Evolutionary conservation across 495 filamentous ascomycete genomes (phyloP).

Genomic region (Podospora didyma): DNA sequence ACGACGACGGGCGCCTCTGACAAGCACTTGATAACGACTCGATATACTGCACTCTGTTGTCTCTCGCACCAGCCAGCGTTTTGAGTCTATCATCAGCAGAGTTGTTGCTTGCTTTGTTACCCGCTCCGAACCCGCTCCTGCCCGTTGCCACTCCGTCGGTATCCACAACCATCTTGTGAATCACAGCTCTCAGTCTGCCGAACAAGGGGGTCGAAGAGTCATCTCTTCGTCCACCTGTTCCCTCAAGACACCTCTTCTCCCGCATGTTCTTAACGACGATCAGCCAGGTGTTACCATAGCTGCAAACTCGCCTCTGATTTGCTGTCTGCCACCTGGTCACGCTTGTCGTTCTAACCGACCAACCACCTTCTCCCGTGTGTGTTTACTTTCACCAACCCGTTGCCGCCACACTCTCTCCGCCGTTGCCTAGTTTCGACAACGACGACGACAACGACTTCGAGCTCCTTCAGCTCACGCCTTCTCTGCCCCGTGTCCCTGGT

Average conservation of each 20-base stretch:
- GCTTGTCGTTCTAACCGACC: not conserved
- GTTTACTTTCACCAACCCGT: not conserved
- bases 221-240: constrained; percentile 46
- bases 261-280: constrained; percentile 41
- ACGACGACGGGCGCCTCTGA: too few relatives aligned
- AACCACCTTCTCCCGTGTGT: not conserved
- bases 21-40: too few relatives aligned
- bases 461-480: not conserved
- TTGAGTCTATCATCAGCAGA: too few relatives aligned
- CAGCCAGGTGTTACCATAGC: constrained; percentile 37
- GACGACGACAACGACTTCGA: constrained; percentile 4
- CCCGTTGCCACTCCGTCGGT: constrained; percentile 20
- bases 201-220: constrained; percentile 45
- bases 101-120: too few relatives aligned
- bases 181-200: constrained; percentile 27
- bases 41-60: too few relatives aligned
- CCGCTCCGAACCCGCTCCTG: not conserved
- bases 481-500: not conserved
- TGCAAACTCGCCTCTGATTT: constrained; percentile 21
- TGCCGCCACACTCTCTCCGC: not conserved
- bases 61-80: too few relatives aligned
- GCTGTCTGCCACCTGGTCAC: constrained; percentile 34
- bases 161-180: constrained; percentile 25
- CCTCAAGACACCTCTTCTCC: constrained; percentile 23
- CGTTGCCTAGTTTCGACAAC: constrained; percentile 5